Evolutionary conservation across 2,329 filamentous ascomycete genomes (phyloP), one percentile per base, ranked within the genome.

Genomic region (Xylaria sp.): DNA sequence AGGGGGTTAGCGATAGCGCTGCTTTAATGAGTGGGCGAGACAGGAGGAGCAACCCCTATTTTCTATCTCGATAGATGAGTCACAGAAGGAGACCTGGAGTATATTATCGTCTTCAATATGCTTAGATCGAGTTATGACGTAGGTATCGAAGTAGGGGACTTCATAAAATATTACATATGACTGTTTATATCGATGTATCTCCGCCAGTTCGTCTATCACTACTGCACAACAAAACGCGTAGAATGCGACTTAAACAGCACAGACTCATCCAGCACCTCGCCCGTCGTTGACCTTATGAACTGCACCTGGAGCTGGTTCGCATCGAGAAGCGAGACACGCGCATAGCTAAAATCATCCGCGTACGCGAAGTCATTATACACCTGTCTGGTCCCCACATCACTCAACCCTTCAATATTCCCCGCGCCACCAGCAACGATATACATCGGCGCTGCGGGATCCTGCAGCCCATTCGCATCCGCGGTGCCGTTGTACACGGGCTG

Each of bases 381-480:
- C 3, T 79, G 77, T 66, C 84, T 82, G 0, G 48, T 75, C 3
- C 84, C 85, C 0, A 87, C 78, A 1, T 72, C 59, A 39, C 75
- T 81, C 60, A 87, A 69, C 0, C 86, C 86, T 74, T 89, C 86
- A 62, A 88, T 86, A 62, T 88, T 88, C 2, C 87, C 87, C 0
- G 86, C 82, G 0, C 85, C 87, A 2, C 86, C 86, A 2, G 86
- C 83, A 8, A 88, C 79, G 54, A 86, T 85, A 69, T 89, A 89
- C 82, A 86, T 83, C 0, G 87, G 86, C 7, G 78, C 78, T 20
- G 62, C 69, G 12, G 81, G 81, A 72, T 85, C 78, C 10, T 79
- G 49, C 71, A 83, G 71, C 2, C 81, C 82, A 0, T 74, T 76
- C 0, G 80, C 69, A 63, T 85, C 82, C 0, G 75, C 76, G 0